Evolutionary conservation across 164 flowering plant species (phyloP).

Genomic region (Magnolia changhungtana): DNA sequence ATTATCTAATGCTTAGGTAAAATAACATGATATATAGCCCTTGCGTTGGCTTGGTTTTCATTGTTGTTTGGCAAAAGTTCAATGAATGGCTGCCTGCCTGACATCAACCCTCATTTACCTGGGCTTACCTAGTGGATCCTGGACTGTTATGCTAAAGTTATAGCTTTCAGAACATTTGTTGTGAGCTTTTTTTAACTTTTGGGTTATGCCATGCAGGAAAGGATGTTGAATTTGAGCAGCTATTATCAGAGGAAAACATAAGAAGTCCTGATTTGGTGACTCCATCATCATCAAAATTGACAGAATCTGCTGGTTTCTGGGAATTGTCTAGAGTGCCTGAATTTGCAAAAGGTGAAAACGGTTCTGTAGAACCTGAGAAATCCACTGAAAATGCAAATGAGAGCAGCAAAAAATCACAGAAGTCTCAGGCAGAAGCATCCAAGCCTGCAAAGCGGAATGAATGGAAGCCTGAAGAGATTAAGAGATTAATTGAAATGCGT

Average conservation of each 20-base stretch:
- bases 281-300: slow-evolving; percentile 17
- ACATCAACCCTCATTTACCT: no score
- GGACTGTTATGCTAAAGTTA: not conserved
- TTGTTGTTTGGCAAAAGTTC: no score
- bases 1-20: not conserved
- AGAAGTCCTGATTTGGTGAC: slow-evolving; percentile 29
- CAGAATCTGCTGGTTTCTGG: slow-evolving; percentile 44
- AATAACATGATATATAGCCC: no score
- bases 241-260: slow-evolving; percentile 38
- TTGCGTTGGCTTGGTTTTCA: no score
- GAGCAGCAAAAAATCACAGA: not conserved
- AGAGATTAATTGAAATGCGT: slow-evolving; percentile 66
- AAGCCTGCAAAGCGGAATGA: slow-evolving; percentile 60
- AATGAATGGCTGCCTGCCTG: no score
- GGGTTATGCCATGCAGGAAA: slow-evolving; percentile 27
- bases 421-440: slow-evolving; percentile 29
- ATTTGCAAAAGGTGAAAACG: slow-evolving; percentile 23
- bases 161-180: not conserved
- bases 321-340: slow-evolving; percentile 34
- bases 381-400: slow-evolving; percentile 3
- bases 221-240: slow-evolving; percentile 19
- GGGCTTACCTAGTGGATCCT: no score
- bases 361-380: slow-evolving; percentile 24
- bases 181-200: not conserved
- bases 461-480: slow-evolving; percentile 91